Evolutionary conservation across 441 rosid species (phyloP), one percentile per base, ranked within the genome.

Genomic region (Gossypium schwendimanii): DNA sequence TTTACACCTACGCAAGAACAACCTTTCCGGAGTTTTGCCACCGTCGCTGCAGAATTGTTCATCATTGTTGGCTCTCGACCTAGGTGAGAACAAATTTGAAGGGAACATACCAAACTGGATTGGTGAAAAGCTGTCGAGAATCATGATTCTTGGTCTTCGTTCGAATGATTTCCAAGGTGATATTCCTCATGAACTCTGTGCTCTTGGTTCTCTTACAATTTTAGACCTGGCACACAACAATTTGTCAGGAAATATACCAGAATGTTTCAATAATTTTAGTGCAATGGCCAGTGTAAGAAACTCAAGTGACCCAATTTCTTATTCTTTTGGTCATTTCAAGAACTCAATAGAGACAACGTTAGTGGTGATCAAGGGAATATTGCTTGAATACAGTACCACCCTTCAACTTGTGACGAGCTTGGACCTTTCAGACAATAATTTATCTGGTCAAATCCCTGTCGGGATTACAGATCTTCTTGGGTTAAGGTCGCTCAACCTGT

Each of bases 1-100:
- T 23, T 45, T 78, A 15, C 72, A 63, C 39, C 76, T 82, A 8
- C 75, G 79, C 18, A 78, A 76, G 23, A 82, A 77, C 69, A 75
- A 75, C 31, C 64, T 82, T 70, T 6, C 31, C 3, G 63, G 73
- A 3, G 63, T 11, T 11, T 4, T 39, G 10, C 14, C 63, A 4
- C 6, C 3, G 3, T 57, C 74, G 2, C 9, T 67, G 5, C 57
- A n/a, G 0, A 3, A 2, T 28, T 74, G 58, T 10, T 1, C 1
- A 0, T 3, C 24, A 68, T 64, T 23, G 49, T 33, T 15, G 50
- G 75, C n/a, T 60, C 73, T 15, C 14, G 39, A 58, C 63, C 63
- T 58, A 33, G 14, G 63, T 58, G 63, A 59, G 4, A 66, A 78
- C 54, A 15, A 39, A 8, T 14, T 75, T 4, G 53, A 24, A 0